Conservation (phyloP, 306 rosid genomes). For the Echinosophora koreensis region DNA sequence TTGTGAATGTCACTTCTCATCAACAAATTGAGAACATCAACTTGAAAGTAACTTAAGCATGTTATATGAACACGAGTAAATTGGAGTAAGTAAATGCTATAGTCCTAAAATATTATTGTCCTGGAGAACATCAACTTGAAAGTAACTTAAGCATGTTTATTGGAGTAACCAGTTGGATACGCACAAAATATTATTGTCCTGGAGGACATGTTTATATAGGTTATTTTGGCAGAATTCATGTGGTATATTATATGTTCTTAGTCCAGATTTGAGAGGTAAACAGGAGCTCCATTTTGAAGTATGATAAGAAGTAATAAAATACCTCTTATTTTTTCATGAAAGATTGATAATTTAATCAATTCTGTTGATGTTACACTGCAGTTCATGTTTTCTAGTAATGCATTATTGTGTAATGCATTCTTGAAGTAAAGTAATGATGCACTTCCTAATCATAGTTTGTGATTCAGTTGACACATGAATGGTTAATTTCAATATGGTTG, state of each 20-base stretch:
- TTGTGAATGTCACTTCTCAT: conserved; percentile 38
- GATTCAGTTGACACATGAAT: conserved; percentile 36
- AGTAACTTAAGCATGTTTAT: too few species aligned
- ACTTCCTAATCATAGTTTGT: background rate
- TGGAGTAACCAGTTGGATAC: too few species aligned
- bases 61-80: conserved; percentile 14
- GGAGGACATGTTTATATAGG: too few species aligned
- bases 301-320: too few species aligned
- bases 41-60: conserved; percentile 37
- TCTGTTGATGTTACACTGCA: conserved; percentile 19
- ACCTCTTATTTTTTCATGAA: background rate
- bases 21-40: conserved; percentile 22
- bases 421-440: background rate
- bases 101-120: too few species aligned
- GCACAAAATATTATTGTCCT: too few species aligned
- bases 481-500: conserved; percentile 25
- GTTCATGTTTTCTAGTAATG: conserved; percentile 5
- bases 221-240: too few species aligned
- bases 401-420: conserved; percentile 5
- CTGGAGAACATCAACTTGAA: too few species aligned
- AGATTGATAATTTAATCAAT: conserved; percentile 2
- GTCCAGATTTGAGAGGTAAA: too few species aligned
- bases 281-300: too few species aligned
- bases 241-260: too few species aligned
- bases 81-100: conserved; percentile 19